Conservation (phyloP, 2,329 filamentous ascomycete species). For the Botrytis sinoallii region DNA sequence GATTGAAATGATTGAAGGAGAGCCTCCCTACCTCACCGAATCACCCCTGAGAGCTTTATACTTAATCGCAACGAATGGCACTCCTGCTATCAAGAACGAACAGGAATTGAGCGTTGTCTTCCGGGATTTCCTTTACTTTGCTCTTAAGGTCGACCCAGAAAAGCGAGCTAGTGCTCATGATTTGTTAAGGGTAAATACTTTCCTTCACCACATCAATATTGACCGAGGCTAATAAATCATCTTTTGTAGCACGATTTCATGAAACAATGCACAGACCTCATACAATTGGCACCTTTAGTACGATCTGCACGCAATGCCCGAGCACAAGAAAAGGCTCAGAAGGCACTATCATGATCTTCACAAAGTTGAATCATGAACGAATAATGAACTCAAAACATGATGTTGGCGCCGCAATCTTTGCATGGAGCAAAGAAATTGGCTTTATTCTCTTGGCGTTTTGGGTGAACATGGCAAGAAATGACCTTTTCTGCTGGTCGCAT, state of each 20-base stretch:
- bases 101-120: constrained; percentile 77
- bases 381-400: constrained; percentile 18
- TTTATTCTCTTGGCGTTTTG: constrained; percentile 13
- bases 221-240: constrained; percentile 4
- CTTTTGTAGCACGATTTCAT: constrained; percentile 72
- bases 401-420: constrained; percentile 14
- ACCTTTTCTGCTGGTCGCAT: constrained; percentile 5
- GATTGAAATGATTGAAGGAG: constrained; percentile 99
- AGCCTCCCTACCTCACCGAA: constrained; percentile 94
- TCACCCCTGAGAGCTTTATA: constrained; percentile 89
- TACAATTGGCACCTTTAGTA: constrained; percentile 81
- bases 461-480: constrained; percentile 2
- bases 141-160: constrained; percentile 94
- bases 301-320: constrained; percentile 80
- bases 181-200: constrained; percentile 72
- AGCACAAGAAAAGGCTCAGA: constrained; percentile 77
- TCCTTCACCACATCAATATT: background rate
- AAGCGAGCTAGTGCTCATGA: constrained; percentile 95
- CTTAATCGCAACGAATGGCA: constrained; percentile 95
- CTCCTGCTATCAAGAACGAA: constrained; percentile 91
- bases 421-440: constrained; percentile 13
- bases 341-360: constrained; percentile 42
- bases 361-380: constrained; percentile 7
- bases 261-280: constrained; percentile 69
- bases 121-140: constrained; percentile 87